Evolutionary conservation across 202 grass and related monocot genomes (phyloP), one percentile per base, ranked within the genome.

Genomic region (Zizania palustris): DNA sequence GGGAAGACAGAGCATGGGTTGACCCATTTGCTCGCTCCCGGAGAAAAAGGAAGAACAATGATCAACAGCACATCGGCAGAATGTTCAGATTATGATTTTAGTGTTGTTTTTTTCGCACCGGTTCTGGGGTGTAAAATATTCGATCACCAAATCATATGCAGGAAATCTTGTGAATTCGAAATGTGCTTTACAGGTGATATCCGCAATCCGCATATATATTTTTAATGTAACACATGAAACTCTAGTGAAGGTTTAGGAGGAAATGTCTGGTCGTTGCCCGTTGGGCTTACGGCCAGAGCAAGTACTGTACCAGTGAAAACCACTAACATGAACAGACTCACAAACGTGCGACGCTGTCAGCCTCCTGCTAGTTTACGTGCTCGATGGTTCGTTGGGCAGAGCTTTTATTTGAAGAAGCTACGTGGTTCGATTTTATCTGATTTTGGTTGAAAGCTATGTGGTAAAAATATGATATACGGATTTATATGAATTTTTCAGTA

Each of bases 1-100:
- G 69, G 67, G 85, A 92, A 83, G 89, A 89, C 40, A 60, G 63
- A 56, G 69, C 63, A 37, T 96, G 92, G 92, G 53, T 87, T 1
- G 92, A 96, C 77, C 89, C 92, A 19, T 92, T 87, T 41, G 37
- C 48, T 34, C 81, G 45, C 65, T 39, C 76, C 13, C 56, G 58
- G 41, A 79, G 77, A 74, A 80, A 35, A 62, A 58, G 38, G 68
- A 85, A 65, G 69, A 84, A 34, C 37, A 84, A 19, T 55, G 76
- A 35, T 50, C 72, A 58, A 48, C 43, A 28, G 12, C 80, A 88
- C 65, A 76, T 76, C 76, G 64, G 21, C 64, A 63, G 10, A 74
- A 7, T 75, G 14, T 50, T 58, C 62, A 44, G 12, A 22, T 66
- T 49, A 61, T 42, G 28, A 5, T 34, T 54, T 60, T 61, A 28